These are phyloP conservation scores for Vickermania ingenoplastis DNA, from an alignment of 208 protist species.

Conservation along the genomic window DNA sequence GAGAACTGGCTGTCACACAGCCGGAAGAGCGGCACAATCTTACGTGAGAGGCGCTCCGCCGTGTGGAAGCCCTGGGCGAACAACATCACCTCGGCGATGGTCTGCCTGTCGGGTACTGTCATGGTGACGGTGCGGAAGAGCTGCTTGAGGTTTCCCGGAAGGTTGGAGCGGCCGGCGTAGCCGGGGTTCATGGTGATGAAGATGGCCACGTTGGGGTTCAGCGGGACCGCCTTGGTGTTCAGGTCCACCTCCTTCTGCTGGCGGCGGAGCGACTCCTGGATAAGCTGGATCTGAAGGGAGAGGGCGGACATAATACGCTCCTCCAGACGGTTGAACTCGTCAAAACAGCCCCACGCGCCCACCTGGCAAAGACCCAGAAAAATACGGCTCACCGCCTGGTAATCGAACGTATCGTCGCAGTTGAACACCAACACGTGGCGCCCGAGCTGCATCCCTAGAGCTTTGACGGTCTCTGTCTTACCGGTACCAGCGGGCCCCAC, in stretches of 20 bases:
- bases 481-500: slow-evolving; percentile 97
- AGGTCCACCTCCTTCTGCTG: slow-evolving; percentile 79
- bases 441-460: slow-evolving; percentile 95
- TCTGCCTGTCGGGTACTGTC: slow-evolving; percentile 96
- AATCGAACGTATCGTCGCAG: slow-evolving; percentile 99
- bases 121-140: slow-evolving; percentile 99
- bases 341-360: slow-evolving; percentile 99
- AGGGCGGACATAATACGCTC: slow-evolving; percentile 99
- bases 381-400: slow-evolving; percentile 97
- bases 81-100: slow-evolving; percentile 99
- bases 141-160: slow-evolving; percentile 99
- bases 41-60: slow-evolving; percentile 94
- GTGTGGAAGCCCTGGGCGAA: slow-evolving; percentile 98
- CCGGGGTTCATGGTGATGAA: slow-evolving; percentile 99
- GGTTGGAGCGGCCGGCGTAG: slow-evolving; percentile 98
- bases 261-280: slow-evolving; percentile 90
- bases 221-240: slow-evolving; percentile 72
- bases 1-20: slow-evolving; percentile 97
- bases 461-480: slow-evolving; percentile 99
- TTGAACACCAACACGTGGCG: slow-evolving; percentile 99
- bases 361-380: slow-evolving; percentile 99
- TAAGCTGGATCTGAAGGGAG: slow-evolving; percentile 98
- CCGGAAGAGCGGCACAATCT: slow-evolving; percentile 98
- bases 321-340: slow-evolving; percentile 99
- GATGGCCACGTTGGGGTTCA: slow-evolving; percentile 94